Base-by-base conservation (phyloP, 1,284 basidiomycete species). In the Peniophora sp. region DNA sequence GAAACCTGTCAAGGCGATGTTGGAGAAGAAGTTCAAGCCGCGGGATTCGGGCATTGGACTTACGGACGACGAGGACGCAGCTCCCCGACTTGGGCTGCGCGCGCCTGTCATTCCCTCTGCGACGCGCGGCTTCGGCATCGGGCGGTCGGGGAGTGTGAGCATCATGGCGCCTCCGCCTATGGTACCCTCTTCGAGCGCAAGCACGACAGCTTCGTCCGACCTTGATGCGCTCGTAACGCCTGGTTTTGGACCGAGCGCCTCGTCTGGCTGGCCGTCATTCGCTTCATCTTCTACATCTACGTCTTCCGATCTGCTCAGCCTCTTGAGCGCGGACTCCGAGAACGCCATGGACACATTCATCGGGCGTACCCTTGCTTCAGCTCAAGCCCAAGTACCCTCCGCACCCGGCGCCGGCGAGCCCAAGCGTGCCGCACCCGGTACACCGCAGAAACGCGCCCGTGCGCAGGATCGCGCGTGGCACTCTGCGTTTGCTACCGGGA, bases 391-490 rank as follows among this genome's bases (percentile, higher is more conserved):
- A 1, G 76, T 76, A 11, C 69, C 75, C 3, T 74, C 80, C 57
- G 70, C 68, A 24, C 62, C 68, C 49, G 60, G 64, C 47, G 64
- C 75, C 23, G 75, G 70, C 48, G 74, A 72, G 49, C 63, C 67
- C 27, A 88, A 85, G 69, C 79, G 72, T 47, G 78, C 79, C 14
- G 27, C 27, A 32, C 88, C 88, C 3, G 86, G 83, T 0, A 91
- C 88, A 2, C 88, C 88, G 0, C 84, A 88, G 44, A 91, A 91
- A 72, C 81, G 75, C 59, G 64, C 72, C 52, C 83, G 83, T 65
- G 81, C 78, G 17, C 72, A 75, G 34, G 76, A 77, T 45, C 72
- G 86, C 10, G 85, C 83, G 3, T 88, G 86, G 85, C 86, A 88
- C 63, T 88, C 85, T 60, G 85, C 86, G 2, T 74, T 88, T 12